Conservation (phyloP, 768 basidiomycete genomes). For the Melanogaster broomeanus region DNA sequence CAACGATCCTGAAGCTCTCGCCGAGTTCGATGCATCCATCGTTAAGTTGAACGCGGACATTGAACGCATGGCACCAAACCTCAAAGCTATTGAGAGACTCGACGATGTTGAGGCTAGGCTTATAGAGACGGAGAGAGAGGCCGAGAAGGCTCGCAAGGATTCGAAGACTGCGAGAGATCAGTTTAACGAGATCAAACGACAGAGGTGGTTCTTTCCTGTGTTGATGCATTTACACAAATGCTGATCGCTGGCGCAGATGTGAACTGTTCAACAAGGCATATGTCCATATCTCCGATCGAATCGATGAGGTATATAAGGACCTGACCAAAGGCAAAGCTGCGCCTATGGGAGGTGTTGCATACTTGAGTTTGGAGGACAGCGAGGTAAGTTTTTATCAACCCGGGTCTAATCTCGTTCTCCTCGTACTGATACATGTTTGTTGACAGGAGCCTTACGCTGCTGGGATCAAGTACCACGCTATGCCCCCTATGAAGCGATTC, state of each 20-base stretch:
- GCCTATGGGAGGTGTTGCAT: constrained; percentile 95
- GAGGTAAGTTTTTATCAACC: constrained; percentile 61
- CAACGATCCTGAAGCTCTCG: constrained; percentile 61
- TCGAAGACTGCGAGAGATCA: constrained; percentile 89
- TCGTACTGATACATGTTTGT: constrained; percentile 3
- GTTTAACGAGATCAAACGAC: constrained; percentile 84
- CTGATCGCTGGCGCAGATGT: constrained; percentile 38
- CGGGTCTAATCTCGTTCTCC: constrained; percentile 20
- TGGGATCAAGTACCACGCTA: constrained; percentile 98
- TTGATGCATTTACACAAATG: background rate
- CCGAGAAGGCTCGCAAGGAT: constrained; percentile 88
- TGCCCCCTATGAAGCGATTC: constrained; percentile 99
- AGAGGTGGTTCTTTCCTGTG: constrained; percentile 51
- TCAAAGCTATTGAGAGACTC: constrained; percentile 92
- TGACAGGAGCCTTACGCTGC: constrained; percentile 76
- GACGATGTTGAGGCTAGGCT: constrained; percentile 86
- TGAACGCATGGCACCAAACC: constrained; percentile 91
- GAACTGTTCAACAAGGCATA: constrained; percentile 96
- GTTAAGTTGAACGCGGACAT: constrained; percentile 75
- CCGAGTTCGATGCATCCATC: constrained; percentile 74
- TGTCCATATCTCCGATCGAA: constrained; percentile 91
- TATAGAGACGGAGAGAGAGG: constrained; percentile 87
- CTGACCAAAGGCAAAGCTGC: constrained; percentile 93
- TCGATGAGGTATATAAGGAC: constrained; percentile 97
- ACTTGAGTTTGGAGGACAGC: constrained; percentile 92